phyloP scores from a whole-genome alignment of 495 filamentous ascomycete genomes.

The Aspergillus coremiiformis region DNA sequence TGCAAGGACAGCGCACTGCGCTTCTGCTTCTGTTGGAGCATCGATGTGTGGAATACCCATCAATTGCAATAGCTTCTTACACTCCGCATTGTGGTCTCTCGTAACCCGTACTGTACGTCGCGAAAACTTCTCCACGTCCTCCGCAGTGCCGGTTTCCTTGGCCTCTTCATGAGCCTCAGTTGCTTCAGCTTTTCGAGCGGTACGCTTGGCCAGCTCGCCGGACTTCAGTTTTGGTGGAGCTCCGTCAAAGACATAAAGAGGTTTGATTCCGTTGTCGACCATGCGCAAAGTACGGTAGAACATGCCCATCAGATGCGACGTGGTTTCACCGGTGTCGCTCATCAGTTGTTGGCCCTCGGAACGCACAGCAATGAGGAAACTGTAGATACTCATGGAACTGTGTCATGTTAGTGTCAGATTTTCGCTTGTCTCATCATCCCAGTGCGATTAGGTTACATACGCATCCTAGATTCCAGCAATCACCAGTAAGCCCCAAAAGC shows the following conservation, averaged over 20 bases:
- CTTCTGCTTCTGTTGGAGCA: slow-evolving; percentile 94
- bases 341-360: slow-evolving; percentile 94
- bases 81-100: slow-evolving; percentile 89
- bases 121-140: slow-evolving; percentile 98
- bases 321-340: slow-evolving; percentile 89
- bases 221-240: slow-evolving; percentile 95
- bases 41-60: slow-evolving; percentile 97
- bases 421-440: neutral
- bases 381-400: slow-evolving; percentile 98
- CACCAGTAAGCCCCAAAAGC: neutral
- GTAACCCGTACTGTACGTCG: slow-evolving; percentile 91
- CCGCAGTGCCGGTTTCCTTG: slow-evolving; percentile 93
- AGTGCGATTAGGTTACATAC: slow-evolving; percentile 44
- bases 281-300: slow-evolving; percentile 98
- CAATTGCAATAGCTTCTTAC: slow-evolving; percentile 77
- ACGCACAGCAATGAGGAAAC: slow-evolving; percentile 93
- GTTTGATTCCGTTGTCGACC: slow-evolving; percentile 98
- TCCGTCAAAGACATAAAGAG: slow-evolving; percentile 95
- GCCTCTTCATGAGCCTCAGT: slow-evolving; percentile 85
- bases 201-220: slow-evolving; percentile 88
- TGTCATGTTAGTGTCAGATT: slow-evolving; percentile 14
- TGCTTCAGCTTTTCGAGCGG: slow-evolving; percentile 83
- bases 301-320: slow-evolving; percentile 97
- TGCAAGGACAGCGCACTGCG: slow-evolving; percentile 88
- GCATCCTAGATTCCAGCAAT: slow-evolving; percentile 56